Percentiles rank a stretch among this genome's conserved stretches.
Conservation (phyloP, 768 basidiomycete species). For the Lentinula edodes region DNA sequence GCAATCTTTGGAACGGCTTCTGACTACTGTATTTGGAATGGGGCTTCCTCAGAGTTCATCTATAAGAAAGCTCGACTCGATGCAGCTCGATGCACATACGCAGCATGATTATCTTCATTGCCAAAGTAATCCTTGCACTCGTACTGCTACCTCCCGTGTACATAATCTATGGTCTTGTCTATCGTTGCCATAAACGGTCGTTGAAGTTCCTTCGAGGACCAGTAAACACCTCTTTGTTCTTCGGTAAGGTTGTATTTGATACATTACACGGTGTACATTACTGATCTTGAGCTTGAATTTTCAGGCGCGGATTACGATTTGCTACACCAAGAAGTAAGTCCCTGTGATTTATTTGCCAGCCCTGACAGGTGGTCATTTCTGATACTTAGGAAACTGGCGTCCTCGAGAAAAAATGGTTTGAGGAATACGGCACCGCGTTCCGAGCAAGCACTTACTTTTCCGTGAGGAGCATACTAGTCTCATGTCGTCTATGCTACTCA, state of each 20-base stretch:
- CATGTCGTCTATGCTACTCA: neutral
- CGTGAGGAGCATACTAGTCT: neutral
- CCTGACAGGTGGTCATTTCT: neutral
- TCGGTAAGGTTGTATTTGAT: neutral
- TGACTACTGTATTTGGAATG: neutral
- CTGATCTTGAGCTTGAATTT: neutral
- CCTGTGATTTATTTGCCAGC: neutral
- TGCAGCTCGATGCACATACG: neutral
- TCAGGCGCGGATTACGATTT: neutral
- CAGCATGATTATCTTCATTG: neutral
- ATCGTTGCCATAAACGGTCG: neutral
- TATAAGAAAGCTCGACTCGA: neutral
- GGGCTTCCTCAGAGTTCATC: neutral
- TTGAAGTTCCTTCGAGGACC: neutral
- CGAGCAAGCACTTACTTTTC: neutral
- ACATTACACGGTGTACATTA: neutral
- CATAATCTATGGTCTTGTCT: neutral
- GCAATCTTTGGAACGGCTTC: neutral
- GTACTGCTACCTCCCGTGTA: neutral
- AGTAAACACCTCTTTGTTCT: neutral
- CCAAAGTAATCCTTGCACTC: neutral
- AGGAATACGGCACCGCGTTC: slow-evolving; percentile 2
- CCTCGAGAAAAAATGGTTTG: neutral
- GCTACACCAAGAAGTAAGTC: neutral
- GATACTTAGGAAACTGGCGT: neutral